phyloP scores from a whole-genome alignment of 129 eudicot species.

The Sambucus nigra region DNA sequence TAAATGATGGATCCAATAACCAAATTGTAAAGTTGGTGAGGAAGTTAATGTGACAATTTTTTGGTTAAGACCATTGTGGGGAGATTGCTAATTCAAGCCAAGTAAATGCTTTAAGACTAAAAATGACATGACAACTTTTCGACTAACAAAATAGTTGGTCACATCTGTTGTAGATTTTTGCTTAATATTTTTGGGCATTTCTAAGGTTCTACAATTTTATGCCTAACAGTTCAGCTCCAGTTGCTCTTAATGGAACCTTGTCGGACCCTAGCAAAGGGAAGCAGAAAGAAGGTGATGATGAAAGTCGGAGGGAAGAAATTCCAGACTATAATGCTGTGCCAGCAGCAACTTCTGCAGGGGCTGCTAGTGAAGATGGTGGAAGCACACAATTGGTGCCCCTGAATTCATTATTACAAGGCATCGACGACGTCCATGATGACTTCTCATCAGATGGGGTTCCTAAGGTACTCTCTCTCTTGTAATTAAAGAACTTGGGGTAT shows the following conservation, averaged over 20 bases:
- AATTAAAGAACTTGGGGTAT: too few species aligned
- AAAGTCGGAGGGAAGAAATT: conserved; percentile 31
- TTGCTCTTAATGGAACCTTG: conserved; percentile 30
- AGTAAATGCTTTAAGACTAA: too few species aligned
- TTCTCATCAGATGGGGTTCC: conserved; percentile 20
- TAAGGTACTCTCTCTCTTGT: conserved; percentile 17
- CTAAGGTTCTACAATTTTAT: conserved; percentile 3
- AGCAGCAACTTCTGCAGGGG: conserved; percentile 33
- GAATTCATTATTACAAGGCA: conserved; percentile 16
- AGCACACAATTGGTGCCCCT: conserved; percentile 20
- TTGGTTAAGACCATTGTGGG: too few species aligned
- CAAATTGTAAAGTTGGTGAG: too few species aligned
- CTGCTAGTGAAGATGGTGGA: conserved; percentile 33
- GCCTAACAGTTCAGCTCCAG: conserved; percentile 33
- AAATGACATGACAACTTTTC: too few species aligned
- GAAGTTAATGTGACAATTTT: too few species aligned
- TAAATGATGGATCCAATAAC: too few species aligned
- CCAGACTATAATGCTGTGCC: conserved; percentile 19
- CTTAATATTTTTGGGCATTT: conserved; percentile 5
- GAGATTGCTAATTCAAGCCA: too few species aligned
- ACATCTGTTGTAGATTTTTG: too few species aligned
- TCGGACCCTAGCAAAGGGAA: conserved; percentile 37
- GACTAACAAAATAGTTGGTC: too few species aligned
- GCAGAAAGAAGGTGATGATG: conserved; percentile 22
- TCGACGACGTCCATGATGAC: too few species aligned